Base-by-base conservation (phyloP, 768 basidiomycete genomes). In the Neoboletus brunneissimus region DNA sequence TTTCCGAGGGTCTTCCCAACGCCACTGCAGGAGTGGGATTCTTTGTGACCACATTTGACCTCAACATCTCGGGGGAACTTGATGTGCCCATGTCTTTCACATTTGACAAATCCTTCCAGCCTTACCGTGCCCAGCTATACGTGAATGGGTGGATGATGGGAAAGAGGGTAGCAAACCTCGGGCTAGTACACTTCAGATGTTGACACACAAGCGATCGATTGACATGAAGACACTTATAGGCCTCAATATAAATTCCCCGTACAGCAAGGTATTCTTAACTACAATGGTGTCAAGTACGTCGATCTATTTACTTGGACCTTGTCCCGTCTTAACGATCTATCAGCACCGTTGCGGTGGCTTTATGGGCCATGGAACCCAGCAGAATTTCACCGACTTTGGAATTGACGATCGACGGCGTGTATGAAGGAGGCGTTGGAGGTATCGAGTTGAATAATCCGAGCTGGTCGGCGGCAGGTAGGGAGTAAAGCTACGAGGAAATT, bases 101-200 rank as follows among this genome's bases (percentile, higher is more conserved):
- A 1, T 92, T 91, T 65, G 80, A 84, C 47, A 79, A 85, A 46
- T 69, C 78, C 1, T 78, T 78, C 5, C 84, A 88, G 63, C 79
- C 88, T 23, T 92, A 91, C 64, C 80, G 90, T 16, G 84, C 86
- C 4, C 76, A 83, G 43, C 61, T 93, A 41, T 92, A 89, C 56
- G 86, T 93, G 20, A 92, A 94, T 62, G 91, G 91, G 13, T 94
- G 91, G 91, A 87, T 88, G 82, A 89, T 89, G 82, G 91, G 91
- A 10, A 92, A 91, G 72, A 70, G 85, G 20, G 78, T 87, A n/a
- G 84, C 73, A 15, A 86, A 88, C 63, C 78, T 88, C 2, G 87
- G 87, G 88, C 83, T 58, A 55, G 79, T 67, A 15, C 34, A 35
- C 13, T 29, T 54, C 41, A 3, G 10, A 50, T 32, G 27, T 44